phyloP scores from a whole-genome alignment of 2,329 filamentous ascomycete genomes.

The Fusarium stilboides region DNA sequence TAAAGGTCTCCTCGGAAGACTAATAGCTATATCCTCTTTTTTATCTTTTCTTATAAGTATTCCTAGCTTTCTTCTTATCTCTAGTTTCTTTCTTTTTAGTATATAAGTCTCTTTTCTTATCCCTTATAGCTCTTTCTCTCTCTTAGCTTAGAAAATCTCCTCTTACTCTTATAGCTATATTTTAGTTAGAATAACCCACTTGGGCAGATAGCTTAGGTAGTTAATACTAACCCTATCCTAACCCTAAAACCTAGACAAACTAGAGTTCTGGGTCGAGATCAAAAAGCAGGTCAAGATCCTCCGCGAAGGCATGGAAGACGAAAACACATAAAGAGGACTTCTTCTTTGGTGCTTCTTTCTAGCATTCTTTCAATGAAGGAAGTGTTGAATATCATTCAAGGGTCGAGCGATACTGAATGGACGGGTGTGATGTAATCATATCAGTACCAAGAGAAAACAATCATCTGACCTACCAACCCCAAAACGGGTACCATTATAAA shows the following conservation, averaged over 20 bases:
- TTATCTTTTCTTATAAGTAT: too few species aligned
- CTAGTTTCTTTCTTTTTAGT: background rate
- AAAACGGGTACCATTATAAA: too few species aligned
- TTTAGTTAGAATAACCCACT: background rate
- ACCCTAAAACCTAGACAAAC: background rate
- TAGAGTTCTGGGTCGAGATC: conserved; percentile 11
- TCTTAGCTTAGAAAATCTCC: background rate
- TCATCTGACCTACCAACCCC: too few species aligned
- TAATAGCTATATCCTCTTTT: background rate
- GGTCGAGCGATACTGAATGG: too few species aligned
- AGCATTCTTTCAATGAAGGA: too few species aligned
- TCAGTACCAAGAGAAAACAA: too few species aligned
- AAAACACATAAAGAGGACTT: background rate
- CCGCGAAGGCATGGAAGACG: background rate
- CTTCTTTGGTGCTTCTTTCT: too few species aligned
- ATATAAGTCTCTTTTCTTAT: background rate
- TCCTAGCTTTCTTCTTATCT: background rate
- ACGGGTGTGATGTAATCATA: too few species aligned
- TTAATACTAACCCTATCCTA: background rate
- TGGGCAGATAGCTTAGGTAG: background rate
- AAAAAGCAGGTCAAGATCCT: conserved; percentile 9
- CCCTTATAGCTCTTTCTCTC: background rate
- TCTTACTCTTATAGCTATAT: background rate
- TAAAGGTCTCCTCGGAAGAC: background rate
- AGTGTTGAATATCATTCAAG: too few species aligned